phyloP scores from a whole-genome alignment of 495 filamentous ascomycete genomes.

The Terfezia boudieri region DNA sequence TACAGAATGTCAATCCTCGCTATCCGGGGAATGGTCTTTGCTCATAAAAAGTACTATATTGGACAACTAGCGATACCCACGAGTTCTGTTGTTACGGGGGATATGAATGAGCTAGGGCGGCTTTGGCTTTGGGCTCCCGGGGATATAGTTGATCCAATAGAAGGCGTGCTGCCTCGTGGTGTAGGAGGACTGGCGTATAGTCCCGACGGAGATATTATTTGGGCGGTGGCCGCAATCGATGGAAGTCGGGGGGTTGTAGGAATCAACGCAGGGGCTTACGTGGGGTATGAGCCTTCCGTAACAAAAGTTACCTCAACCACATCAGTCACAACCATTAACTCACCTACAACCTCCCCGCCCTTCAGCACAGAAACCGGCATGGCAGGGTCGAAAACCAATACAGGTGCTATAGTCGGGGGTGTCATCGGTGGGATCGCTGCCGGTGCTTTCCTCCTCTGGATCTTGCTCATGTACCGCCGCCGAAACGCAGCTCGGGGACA shows the following conservation, averaged over 20 bases:
- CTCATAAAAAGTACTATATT: not conserved
- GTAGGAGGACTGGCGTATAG: not conserved
- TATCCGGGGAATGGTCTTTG: not conserved
- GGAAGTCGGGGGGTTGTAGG: not conserved
- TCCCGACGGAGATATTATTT: not conserved
- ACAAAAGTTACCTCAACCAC: not conserved
- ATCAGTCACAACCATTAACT: not conserved
- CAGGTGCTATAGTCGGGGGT: not conserved
- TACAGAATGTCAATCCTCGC: not conserved
- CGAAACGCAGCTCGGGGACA: too few relatives aligned
- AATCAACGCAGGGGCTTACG: not conserved
- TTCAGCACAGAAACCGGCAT: not conserved
- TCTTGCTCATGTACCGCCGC: too few relatives aligned
- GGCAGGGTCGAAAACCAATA: not conserved
- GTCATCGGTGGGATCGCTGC: not conserved
- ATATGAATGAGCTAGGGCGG: not conserved
- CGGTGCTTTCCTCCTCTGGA: too few relatives aligned
- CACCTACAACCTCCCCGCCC: not conserved
- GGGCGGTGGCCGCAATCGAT: not conserved
- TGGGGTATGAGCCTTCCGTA: not conserved
- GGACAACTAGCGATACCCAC: not conserved
- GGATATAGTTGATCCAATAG: not conserved
- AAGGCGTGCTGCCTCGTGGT: not conserved
- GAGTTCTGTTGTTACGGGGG: not conserved
- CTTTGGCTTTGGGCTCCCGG: not conserved